A percentile compares a stretch with the other conserved stretches of the same genome.
Evolutionary conservation across 371 early-diverging fungal species (phyloP).

Genomic region (Zopfochytrium polystomum): DNA sequence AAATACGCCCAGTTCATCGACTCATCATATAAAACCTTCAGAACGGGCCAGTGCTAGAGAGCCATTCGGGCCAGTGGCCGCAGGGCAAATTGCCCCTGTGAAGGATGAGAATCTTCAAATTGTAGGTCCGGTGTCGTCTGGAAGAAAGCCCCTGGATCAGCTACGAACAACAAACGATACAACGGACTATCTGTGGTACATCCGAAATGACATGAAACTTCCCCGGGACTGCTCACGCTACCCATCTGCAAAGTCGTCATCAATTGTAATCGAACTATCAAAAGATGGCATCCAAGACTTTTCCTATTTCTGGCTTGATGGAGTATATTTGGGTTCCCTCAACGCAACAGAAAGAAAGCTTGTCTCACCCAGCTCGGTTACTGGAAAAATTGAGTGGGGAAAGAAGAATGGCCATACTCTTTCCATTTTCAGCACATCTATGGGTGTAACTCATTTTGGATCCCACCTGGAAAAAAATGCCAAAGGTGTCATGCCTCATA

Average conservation of each 20-base stretch:
- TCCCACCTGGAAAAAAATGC: conserved; percentile 34
- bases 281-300: conserved; percentile 37
- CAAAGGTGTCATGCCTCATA: conserved; percentile 46
- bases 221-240: too few relatives aligned
- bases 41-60: too few relatives aligned
- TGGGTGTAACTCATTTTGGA: conserved; percentile 44
- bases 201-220: too few relatives aligned
- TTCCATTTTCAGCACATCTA: conserved; percentile 35
- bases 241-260: neutral
- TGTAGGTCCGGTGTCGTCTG: too few relatives aligned
- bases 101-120: too few relatives aligned
- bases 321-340: conserved; percentile 2
- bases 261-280: conserved; percentile 9
- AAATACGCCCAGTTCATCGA: too few relatives aligned
- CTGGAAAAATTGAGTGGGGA: neutral
- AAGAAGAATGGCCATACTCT: conserved; percentile 18
- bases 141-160: conserved; percentile 40
- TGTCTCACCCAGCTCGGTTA: neutral
- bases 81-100: too few relatives aligned
- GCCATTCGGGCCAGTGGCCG: too few relatives aligned
- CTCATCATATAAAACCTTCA: too few relatives aligned
- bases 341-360: neutral
- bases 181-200: conserved; percentile 57
- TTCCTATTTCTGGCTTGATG: conserved; percentile 34
- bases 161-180: conserved; percentile 42